Evolutionary conservation across 169 alveolate genomes (phyloP), one percentile per base, ranked within the genome.

Genomic region (Neospora caninum): DNA sequence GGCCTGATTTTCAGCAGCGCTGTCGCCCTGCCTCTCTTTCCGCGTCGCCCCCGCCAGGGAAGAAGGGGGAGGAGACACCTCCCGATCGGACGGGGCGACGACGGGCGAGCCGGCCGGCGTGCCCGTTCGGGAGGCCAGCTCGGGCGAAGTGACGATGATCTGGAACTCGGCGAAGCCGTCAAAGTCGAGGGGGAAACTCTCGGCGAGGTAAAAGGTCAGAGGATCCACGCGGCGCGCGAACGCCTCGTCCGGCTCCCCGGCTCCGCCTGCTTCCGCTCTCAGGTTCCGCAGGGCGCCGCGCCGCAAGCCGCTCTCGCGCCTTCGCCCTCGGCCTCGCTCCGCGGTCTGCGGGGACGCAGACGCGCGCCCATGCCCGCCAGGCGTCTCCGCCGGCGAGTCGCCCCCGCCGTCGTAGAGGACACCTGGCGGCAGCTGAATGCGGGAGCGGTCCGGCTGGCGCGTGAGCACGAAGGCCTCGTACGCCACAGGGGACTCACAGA

Each of bases 151-250:
- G 45, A 54, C 91, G 87, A 49, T 34, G 83, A 88, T 43, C 91
- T 91, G 94, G 89, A 91, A 58, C 94, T 91, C 94, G 16, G 80
- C 42, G 38, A 91, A 91, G 49, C 94, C 94, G 7, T 91, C 94
- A 49, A 91, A 78, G 86, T 91, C 94, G 34, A 36, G 45, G 39
- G 94, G 94, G 42, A 91, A 78, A 10, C 43, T 31, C 34, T 91
- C 84, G 0, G 94, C 91, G 38, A 91, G 34, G 53, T 88, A 91
- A 41, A 91, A 91, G 34, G 94, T 78, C 34, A 80, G 83, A 9
- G 80, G 91, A 53, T 91, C 94, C 84, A 73, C 42, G 49, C 42
- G 84, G 43, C 42, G 84, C 84, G 49, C n/a, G 31, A 22, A 16
- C 4, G 31, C 4, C 73, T 16, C 25, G 31, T 22, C 73, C 31